Evolutionary conservation across 495 filamentous ascomycete genomes (phyloP).

Genomic region (Rhypophila decipiens): DNA sequence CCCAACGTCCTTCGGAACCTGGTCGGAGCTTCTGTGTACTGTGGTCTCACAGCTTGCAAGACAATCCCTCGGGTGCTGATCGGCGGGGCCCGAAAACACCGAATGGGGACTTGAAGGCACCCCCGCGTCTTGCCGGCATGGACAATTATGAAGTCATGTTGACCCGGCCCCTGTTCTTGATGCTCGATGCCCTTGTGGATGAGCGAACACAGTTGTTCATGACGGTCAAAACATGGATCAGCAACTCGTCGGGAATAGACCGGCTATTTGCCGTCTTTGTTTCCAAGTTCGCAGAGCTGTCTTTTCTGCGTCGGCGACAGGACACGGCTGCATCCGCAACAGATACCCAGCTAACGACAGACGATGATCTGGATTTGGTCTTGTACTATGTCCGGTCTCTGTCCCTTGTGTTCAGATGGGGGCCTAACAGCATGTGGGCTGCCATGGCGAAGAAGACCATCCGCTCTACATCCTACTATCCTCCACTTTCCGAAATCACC

Average conservation of each 20-base stretch:
- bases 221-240: constrained; percentile 75
- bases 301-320: constrained; percentile 42
- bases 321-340: neutral
- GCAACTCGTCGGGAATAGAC: constrained; percentile 61
- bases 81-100: constrained; percentile 42
- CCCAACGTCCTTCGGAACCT: constrained; percentile 45
- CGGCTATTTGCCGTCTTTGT: constrained; percentile 53
- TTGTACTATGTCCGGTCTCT: constrained; percentile 73
- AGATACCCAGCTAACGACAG: constrained; percentile 22
- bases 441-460: constrained; percentile 47
- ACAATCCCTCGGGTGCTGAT: constrained; percentile 41
- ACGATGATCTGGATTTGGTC: constrained; percentile 68
- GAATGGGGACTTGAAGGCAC: constrained; percentile 43
- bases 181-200: constrained; percentile 72
- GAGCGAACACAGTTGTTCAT: constrained; percentile 67
- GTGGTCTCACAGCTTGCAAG: constrained; percentile 74
- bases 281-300: constrained; percentile 46
- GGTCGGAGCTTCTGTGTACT: constrained; percentile 63
- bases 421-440: constrained; percentile 56
- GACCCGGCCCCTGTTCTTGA: constrained; percentile 71
- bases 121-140: constrained; percentile 40
- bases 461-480: constrained; percentile 27
- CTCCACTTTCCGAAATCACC: constrained; percentile 35
- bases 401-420: constrained; percentile 61
- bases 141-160: constrained; percentile 63